Base-by-base conservation (phyloP, 2,329 filamentous ascomycete genomes). In the Venturia carpophila region DNA sequence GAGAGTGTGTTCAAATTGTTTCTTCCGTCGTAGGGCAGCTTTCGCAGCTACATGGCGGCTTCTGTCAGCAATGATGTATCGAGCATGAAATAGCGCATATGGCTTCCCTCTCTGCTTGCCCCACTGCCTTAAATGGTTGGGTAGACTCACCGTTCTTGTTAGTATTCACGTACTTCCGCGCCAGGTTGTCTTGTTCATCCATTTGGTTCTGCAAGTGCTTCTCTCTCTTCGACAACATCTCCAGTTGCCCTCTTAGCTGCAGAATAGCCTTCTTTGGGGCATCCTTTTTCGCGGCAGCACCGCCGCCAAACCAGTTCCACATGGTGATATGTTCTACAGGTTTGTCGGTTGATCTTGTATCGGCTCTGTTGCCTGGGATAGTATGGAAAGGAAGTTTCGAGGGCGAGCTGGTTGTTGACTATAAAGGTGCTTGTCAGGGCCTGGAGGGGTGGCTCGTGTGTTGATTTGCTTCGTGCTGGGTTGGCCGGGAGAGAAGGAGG, bases 191-290 rank as follows among this genome's bases (percentile, higher is more conserved):
- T 76, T 97, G 92, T 76, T 97, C 92, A 34, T 91, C 88, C 81
- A 97, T 96, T 80, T 96, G 92, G 68, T 84, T 89, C 77, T 94
- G 89, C 68, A 97, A 79, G 75, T 97, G 91, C 76, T 86, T 90
- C 82, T 97, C 92, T 67, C 93, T 85, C 84, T 99, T 99, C 79
- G 95, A 91, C 74, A 99, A 83, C 92, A 97, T 97, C 71, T 97
- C 93, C 56, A 97, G 83, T 80, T 97, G 93, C 73, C 88, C 84
- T 71, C 94, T 87, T 73, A 99, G 81, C 67, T 85, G 85, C 66
- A 99, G 82, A 73, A 99, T 99, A 70, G 94, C 94, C 81, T 96
- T 94, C 84, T 99, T 99, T 66, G 94, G 91, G 67, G 87, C 89
- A 79, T 97, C 91, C 81, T 95, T 96, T 80, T 88, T 87, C 83